Conservation (phyloP, 2,329 filamentous ascomycete species). For the Monosporascus sp. region DNA sequence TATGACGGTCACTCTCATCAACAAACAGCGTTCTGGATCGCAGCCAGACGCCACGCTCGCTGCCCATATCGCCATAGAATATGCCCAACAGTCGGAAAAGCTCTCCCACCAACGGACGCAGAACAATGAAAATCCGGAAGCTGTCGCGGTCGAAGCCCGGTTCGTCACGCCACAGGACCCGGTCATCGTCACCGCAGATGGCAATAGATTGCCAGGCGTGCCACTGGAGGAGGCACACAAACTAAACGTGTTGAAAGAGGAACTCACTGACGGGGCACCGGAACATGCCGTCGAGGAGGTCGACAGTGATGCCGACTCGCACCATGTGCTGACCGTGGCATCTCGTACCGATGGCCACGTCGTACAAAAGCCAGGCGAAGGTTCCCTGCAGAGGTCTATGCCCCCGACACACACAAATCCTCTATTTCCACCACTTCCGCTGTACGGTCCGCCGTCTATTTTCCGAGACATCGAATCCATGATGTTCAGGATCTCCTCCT, state of each 20-base stretch:
- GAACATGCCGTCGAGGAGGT: neutral
- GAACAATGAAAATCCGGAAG: slow-evolving; percentile 23
- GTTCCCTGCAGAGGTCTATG: slow-evolving; percentile 40
- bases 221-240: slow-evolving; percentile 65
- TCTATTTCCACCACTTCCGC: slow-evolving; percentile 76
- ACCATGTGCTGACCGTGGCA: slow-evolving; percentile 10
- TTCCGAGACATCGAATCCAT: slow-evolving; percentile 61
- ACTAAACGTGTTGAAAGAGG: slow-evolving; percentile 58
- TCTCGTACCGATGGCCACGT: slow-evolving; percentile 26
- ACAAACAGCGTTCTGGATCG: slow-evolving; percentile 7
- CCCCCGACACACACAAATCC: slow-evolving; percentile 69
- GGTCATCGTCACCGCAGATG: slow-evolving; percentile 63
- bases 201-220: slow-evolving; percentile 61
- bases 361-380: slow-evolving; percentile 39
- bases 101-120: slow-evolving; percentile 37
- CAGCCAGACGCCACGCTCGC: slow-evolving; percentile 19
- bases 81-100: slow-evolving; percentile 56
- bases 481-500: slow-evolving; percentile 61
- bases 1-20: slow-evolving; percentile 13
- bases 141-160: slow-evolving; percentile 56
- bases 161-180: slow-evolving; percentile 66
- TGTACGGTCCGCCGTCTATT: slow-evolving; percentile 70
- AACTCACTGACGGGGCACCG: slow-evolving; percentile 20
- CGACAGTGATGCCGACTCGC: slow-evolving; percentile 18
- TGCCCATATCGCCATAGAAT: slow-evolving; percentile 45